Conservation (phyloP, 2,329 filamentous ascomycete genomes). For the Bertia moriformis region DNA sequence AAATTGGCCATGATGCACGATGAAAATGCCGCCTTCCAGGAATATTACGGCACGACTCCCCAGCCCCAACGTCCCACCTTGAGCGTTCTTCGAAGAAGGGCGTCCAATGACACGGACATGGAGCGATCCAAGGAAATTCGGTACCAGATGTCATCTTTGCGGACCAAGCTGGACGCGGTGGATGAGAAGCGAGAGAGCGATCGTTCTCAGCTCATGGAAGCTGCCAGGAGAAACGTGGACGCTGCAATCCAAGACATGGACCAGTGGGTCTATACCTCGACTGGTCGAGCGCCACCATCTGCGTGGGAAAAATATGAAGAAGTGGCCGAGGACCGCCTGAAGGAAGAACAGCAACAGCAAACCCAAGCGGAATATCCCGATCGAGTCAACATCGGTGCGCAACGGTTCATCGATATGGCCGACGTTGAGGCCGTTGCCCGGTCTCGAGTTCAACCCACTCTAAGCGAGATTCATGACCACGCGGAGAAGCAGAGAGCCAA, state of each 20-base stretch:
- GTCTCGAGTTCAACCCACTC: not conserved
- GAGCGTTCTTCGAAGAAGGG: not conserved
- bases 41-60: not conserved
- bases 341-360: not conserved
- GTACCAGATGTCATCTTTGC: not conserved
- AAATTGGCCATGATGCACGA: not conserved
- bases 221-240: not conserved
- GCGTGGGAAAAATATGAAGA: not conserved
- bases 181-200: not conserved
- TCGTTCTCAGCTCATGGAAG: not conserved
- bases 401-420: not conserved
- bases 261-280: not conserved
- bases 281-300: not conserved
- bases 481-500: not conserved
- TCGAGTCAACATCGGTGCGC: not conserved
- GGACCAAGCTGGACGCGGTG: not conserved
- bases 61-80: not conserved
- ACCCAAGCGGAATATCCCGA: not conserved
- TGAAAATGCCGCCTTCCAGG: not conserved
- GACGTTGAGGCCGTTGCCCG: not conserved
- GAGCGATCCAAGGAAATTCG: not conserved
- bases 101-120: not conserved
- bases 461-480: not conserved
- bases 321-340: not conserved
- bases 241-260: conserved; percentile 1